Conservation (phyloP, 306 rosid genomes). For the Lablab purpureus region DNA sequence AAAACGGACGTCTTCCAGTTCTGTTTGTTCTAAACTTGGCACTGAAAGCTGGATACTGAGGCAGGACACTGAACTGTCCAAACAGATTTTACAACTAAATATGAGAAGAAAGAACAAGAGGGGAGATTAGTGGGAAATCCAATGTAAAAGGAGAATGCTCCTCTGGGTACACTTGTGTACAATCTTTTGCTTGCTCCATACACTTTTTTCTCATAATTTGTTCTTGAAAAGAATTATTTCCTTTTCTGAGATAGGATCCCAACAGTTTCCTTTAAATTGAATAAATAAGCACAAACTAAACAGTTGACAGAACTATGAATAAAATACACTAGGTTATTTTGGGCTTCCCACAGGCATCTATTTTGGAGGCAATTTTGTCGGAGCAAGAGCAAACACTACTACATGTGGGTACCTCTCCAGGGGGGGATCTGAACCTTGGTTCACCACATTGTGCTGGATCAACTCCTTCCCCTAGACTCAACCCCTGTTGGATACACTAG, state of each 20-base stretch:
- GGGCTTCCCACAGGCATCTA: neutral
- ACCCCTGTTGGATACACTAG: neutral
- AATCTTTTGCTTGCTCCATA: no score
- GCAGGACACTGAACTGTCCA: no score
- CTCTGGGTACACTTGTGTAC: no score
- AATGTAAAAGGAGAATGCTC: no score
- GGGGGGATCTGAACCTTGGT: neutral
- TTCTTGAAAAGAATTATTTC: no score
- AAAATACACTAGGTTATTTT: neutral
- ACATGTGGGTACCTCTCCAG: neutral
- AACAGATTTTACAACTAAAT: no score
- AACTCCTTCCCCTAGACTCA: neutral
- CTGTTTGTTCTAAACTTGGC: neutral
- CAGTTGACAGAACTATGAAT: conserved; percentile 1
- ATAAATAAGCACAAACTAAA: neutral
- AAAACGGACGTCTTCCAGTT: conserved; percentile 17
- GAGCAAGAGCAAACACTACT: neutral
- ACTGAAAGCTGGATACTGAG: neutral
- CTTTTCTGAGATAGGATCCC: no score
- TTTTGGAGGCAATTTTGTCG: neutral
- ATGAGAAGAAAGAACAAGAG: no score
- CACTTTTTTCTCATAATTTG: no score
- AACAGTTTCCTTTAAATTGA: conserved; percentile 5
- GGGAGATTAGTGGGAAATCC: no score
- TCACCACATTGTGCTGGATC: neutral